A percentile compares a stretch with the other conserved stretches of the same genome.
These are phyloP conservation scores for Cyclotella atomus DNA, from an alignment of 108 stramenopile species.

Conservation along the genomic window DNA sequence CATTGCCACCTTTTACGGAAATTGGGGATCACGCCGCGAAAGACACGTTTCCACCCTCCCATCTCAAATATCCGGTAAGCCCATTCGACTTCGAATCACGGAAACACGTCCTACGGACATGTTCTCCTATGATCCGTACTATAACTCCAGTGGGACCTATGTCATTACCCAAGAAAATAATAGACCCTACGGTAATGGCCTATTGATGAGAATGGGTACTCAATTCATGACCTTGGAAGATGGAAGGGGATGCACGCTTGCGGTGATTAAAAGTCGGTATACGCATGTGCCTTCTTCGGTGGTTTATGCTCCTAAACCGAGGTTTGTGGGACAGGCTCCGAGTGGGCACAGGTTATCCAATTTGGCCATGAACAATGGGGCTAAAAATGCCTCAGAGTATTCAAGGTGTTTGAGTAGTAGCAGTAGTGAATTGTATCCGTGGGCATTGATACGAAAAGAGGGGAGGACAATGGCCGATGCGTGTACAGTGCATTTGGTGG, in stretches of 20 bases:
- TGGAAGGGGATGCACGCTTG: slow-evolving; percentile 21
- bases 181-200: slow-evolving; percentile 37
- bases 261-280: slow-evolving; percentile 35
- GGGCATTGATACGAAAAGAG: slow-evolving; percentile 50
- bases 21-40: slow-evolving; percentile 17
- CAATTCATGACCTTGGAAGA: slow-evolving; percentile 46
- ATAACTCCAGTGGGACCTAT: slow-evolving; percentile 26
- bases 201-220: slow-evolving; percentile 21
- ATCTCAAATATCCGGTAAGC: slow-evolving; percentile 11
- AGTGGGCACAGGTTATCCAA: slow-evolving; percentile 30
- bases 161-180: slow-evolving; percentile 18
- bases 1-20: slow-evolving; percentile 30
- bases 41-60: slow-evolving; percentile 36
- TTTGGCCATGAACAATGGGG: background rate
- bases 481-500: slow-evolving; percentile 32
- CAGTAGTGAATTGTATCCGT: slow-evolving; percentile 37
- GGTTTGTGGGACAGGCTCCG: slow-evolving; percentile 27
- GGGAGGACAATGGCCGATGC: slow-evolving; percentile 34
- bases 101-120: slow-evolving; percentile 19
- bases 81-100: slow-evolving; percentile 30
- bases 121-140: slow-evolving; percentile 48
- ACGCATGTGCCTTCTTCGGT: slow-evolving; percentile 29
- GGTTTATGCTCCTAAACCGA: slow-evolving; percentile 34
- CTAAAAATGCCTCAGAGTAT: background rate
- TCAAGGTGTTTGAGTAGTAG: background rate